phyloP scores from a whole-genome alignment of 2,329 filamentous ascomycete genomes.

The Tolypocladium ophioglossoides region DNA sequence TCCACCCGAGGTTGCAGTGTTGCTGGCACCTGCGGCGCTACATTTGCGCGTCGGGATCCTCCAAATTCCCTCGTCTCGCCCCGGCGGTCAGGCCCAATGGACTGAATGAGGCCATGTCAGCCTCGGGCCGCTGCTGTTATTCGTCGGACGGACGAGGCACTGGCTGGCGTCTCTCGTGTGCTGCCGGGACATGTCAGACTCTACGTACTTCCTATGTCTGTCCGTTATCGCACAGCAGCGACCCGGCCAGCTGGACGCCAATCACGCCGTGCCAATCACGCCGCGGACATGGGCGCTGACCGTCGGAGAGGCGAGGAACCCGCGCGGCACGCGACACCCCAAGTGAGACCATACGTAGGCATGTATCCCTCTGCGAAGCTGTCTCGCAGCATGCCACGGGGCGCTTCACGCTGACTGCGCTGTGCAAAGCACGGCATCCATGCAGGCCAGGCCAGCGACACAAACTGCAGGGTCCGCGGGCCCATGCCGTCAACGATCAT shows the following conservation, averaged over 20 bases:
- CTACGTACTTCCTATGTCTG: not conserved
- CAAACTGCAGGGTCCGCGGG: not conserved
- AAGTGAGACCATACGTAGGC: not conserved
- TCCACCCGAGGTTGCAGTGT: not conserved
- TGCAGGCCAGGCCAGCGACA: not conserved
- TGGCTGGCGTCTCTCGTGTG: not conserved
- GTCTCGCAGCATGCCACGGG: not conserved
- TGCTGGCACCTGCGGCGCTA: not conserved
- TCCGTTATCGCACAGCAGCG: not conserved
- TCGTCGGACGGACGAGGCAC: not conserved
- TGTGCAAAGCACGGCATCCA: not conserved
- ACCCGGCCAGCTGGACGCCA: not conserved
- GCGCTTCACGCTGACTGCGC: not conserved
- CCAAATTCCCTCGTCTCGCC: not conserved
- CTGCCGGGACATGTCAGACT: not conserved
- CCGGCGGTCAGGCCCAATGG: slow-evolving; percentile 2
- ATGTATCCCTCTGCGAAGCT: not conserved
- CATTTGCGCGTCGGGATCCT: not conserved
- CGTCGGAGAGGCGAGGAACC: not conserved
- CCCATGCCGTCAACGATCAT: not conserved
- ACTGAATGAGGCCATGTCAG: not conserved
- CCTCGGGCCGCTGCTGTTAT: not conserved
- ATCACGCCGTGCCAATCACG: too few species aligned
- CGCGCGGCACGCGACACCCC: not conserved
- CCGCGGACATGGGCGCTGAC: not conserved